Evolutionary conservation across 768 basidiomycete genomes (phyloP).

Genomic region (Lactifluus subvellereus): DNA sequence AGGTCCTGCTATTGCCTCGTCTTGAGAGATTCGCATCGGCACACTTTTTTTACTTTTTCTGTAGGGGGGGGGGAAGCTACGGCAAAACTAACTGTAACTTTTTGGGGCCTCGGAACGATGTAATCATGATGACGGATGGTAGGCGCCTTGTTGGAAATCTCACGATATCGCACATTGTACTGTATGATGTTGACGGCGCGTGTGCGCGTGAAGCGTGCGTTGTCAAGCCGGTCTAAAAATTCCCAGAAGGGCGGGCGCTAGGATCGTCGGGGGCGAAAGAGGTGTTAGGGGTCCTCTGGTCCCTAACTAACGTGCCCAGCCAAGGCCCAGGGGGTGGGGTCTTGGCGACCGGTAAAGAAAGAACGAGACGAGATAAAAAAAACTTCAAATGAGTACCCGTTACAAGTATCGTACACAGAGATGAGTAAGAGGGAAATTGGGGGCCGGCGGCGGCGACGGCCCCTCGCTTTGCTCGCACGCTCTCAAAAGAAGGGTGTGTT

Average conservation of each 20-base stretch:
- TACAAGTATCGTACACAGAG: not conserved
- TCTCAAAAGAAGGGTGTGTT: slow-evolving; percentile 65
- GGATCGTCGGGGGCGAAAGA: not conserved
- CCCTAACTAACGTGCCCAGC: not conserved
- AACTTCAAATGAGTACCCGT: not conserved
- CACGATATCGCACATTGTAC: not conserved
- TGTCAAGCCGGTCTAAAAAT: not conserved
- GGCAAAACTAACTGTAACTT: not conserved
- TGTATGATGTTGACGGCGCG: not conserved
- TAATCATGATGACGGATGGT: not conserved
- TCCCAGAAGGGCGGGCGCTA: not conserved
- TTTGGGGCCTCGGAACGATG: not conserved
- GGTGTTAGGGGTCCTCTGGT: slow-evolving; percentile 17
- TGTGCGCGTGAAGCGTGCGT: not conserved
- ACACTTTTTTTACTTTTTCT: not conserved
- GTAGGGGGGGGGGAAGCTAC: not conserved
- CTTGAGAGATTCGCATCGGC: not conserved
- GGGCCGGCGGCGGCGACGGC: not conserved
- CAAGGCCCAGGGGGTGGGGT: not conserved
- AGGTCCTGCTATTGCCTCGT: not conserved
- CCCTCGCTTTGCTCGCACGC: not conserved
- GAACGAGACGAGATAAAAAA: not conserved
- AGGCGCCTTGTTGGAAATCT: not conserved
- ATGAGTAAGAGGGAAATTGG: not conserved
- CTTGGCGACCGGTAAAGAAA: not conserved